phyloP scores from a whole-genome alignment of 1,139 yeast species.

The Magnusiomyces paraingens region DNA sequence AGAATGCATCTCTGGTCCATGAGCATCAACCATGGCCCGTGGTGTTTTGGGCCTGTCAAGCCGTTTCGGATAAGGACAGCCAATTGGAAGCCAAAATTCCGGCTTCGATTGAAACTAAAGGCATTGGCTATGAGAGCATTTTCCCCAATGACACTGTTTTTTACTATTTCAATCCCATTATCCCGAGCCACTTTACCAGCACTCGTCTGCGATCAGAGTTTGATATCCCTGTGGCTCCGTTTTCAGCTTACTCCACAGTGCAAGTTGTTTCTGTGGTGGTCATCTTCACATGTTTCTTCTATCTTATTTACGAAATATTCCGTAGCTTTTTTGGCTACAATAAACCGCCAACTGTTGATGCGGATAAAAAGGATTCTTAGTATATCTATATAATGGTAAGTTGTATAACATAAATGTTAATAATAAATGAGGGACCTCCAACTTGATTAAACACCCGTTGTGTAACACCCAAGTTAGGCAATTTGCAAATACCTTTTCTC shows the following conservation, averaged over 20 bases:
- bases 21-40: constrained; percentile 35
- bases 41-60: constrained; percentile 46
- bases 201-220: constrained; percentile 18
- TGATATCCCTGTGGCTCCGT: constrained; percentile 37
- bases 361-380: not conserved
- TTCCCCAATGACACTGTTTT: constrained; percentile 43
- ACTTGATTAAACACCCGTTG: too few relatives aligned
- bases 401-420: too few relatives aligned
- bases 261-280: constrained; percentile 32
- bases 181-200: constrained; percentile 11
- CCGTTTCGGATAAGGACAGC: constrained; percentile 20
- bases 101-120: constrained; percentile 36
- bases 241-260: constrained; percentile 25
- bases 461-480: too few relatives aligned
- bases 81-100: constrained; percentile 10
- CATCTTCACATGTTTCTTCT: constrained; percentile 31
- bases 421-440: too few relatives aligned
- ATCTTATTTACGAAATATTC: constrained; percentile 31
- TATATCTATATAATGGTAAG: too few relatives aligned
- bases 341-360: not conserved
- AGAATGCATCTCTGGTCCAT: constrained; percentile 20
- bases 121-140: constrained; percentile 39
- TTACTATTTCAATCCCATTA: constrained; percentile 27
- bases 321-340: constrained; percentile 3
- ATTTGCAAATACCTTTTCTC: too few relatives aligned